Percentiles rank a stretch among this genome's conserved stretches.
phyloP scores from a whole-genome alignment of 2,329 filamentous ascomycete species.

The Neopestalotiopsis rosae region DNA sequence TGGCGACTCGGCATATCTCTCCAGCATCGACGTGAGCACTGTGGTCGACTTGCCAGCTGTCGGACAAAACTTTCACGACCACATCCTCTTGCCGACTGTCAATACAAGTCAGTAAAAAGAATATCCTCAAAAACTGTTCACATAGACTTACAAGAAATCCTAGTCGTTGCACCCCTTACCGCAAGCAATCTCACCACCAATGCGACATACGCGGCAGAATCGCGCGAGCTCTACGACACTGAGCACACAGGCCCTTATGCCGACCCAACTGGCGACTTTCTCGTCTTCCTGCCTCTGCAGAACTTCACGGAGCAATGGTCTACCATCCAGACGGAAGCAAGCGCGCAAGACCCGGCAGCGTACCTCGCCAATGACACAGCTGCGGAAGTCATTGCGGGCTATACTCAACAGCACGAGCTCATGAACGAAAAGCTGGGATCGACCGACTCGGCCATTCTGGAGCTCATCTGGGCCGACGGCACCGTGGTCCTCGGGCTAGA shows the following conservation, averaged over 20 bases:
- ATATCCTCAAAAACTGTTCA: background rate
- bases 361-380: constrained; percentile 29
- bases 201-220: constrained; percentile 26
- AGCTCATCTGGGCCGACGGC: constrained; percentile 20
- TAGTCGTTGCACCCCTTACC: constrained; percentile 11
- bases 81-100: constrained; percentile 22
- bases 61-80: constrained; percentile 38
- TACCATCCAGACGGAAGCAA: constrained; percentile 20
- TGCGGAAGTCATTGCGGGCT: constrained; percentile 26
- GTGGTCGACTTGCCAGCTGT: constrained; percentile 38
- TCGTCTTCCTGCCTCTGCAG: constrained; percentile 21
- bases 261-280: constrained; percentile 26
- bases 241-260: constrained; percentile 31
- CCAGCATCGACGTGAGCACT: constrained; percentile 32
- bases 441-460: constrained; percentile 2
- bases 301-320: constrained; percentile 17
- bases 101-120: background rate
- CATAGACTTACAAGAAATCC: background rate
- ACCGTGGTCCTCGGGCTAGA: constrained; percentile 23
- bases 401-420: constrained; percentile 21
- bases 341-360: constrained; percentile 22
- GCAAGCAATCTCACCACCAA: constrained; percentile 23
- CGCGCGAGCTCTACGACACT: constrained; percentile 27
- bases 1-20: constrained; percentile 34
- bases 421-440: constrained; percentile 8